Percentiles rank a stretch among this genome's conserved stretches.
Evolutionary conservation across 2,329 filamentous ascomycete genomes (phyloP).

Genomic region (Phaeosphaeriaceae sp.): DNA sequence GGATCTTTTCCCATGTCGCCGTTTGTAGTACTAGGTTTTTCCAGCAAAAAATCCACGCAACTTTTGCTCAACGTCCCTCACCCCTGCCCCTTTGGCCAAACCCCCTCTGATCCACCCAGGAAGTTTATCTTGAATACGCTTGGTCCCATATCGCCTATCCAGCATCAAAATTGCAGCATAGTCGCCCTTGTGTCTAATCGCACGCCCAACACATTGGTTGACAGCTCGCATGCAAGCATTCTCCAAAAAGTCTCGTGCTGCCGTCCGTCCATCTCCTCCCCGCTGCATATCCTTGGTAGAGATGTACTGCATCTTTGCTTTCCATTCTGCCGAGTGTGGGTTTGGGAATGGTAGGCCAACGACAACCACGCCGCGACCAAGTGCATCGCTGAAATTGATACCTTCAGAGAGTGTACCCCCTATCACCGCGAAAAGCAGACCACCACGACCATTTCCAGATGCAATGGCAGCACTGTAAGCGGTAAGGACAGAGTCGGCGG

Average conservation of each 20-base stretch:
- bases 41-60: slow-evolving; percentile 48
- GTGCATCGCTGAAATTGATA: slow-evolving; percentile 93
- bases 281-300: slow-evolving; percentile 62
- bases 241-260: slow-evolving; percentile 83
- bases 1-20: background rate
- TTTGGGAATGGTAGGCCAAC: slow-evolving; percentile 94
- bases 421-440: slow-evolving; percentile 85
- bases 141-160: slow-evolving; percentile 78
- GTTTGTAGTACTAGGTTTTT: slow-evolving; percentile 17
- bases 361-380: slow-evolving; percentile 90
- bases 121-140: slow-evolving; percentile 77
- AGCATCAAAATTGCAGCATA: slow-evolving; percentile 90
- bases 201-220: slow-evolving; percentile 93
- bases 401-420: slow-evolving; percentile 96
- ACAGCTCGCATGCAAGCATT: slow-evolving; percentile 97
- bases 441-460: slow-evolving; percentile 63
- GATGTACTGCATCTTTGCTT: slow-evolving; percentile 86
- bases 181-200: slow-evolving; percentile 85
- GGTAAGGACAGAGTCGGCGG: slow-evolving; percentile 72
- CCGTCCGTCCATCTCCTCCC: slow-evolving; percentile 49
- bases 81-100: slow-evolving; percentile 53
- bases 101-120: slow-evolving; percentile 87
- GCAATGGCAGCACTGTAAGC: slow-evolving; percentile 74
- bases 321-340: slow-evolving; percentile 87
- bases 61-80: slow-evolving; percentile 52